Evolutionary conservation across 495 filamentous ascomycete species (phyloP), one percentile per base, ranked within the genome.

Genomic region (Podospora fimiseda): DNA sequence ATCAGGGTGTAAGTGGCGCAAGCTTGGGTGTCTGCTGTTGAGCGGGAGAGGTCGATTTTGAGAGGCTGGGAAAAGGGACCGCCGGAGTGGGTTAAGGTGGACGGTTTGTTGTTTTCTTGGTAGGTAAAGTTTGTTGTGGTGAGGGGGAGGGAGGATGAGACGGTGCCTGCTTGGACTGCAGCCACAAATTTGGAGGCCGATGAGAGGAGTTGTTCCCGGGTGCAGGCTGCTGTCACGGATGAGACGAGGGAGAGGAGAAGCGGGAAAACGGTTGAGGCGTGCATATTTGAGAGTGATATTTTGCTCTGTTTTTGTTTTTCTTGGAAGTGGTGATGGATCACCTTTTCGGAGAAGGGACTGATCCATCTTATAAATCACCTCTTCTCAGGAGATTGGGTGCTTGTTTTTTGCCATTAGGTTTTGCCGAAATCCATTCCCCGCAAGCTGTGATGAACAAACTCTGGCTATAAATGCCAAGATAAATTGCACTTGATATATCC

Each of bases 1-100:
- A 75, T 47, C 60, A 69, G 60, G 15, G 70, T 75, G 61, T 74
- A 75, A 60, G 65, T 70, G 1, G 72, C 72, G 42, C 72, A 75
- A 1, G 63, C 70, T 9, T 58, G 57, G 2, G 66, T 69, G 55
- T 75, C 72, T 14, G 71, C 69, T 2, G 67, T 72, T 1, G 68
- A 59, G 22, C 67, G 60, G 64, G 65, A 66, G 42, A 70, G 61
- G 45, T 67, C 65, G 38, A 73, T 62, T 50, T 61, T 70, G 20
- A 74, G 60, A 14, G 67, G 52, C 40, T 66, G 56, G 53, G 42
- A 49, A 6, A 75, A 51, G n/a, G 70, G 27, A 5, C 27, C 60
- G 8, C 68, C 67, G 0, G 50, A 11, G 21, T 53, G 61, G 37
- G 56, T 58, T 52, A 70, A 53, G 49, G 67, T 62, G 5, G 60